Base-by-base conservation (phyloP, 441 rosid genomes). In the Melastoma candidum region DNA sequence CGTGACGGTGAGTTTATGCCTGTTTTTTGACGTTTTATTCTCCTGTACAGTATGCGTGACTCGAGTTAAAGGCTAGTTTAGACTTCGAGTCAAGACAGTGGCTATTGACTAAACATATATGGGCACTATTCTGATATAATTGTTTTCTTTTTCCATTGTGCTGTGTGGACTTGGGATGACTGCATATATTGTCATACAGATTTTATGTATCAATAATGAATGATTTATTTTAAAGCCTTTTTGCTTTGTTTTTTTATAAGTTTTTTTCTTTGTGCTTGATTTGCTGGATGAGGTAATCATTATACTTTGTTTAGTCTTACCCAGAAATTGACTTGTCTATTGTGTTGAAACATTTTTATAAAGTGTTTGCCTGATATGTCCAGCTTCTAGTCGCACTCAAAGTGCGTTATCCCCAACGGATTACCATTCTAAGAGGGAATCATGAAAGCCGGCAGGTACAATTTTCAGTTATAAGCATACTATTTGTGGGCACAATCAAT, bases 341-440 rank as follows among this genome's bases (percentile, higher is more conserved):
- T 5, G n/a, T 12, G 14, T 48, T 60, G 41, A 32, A 47, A n/a
- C 26, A 50, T n/a, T 60, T 47, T 46, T 55, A 47, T 58, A 70
- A 47, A 57, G 49, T 14, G 51, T 69, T 58, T 55, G 56, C 39
- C 41, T 56, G 26, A 59, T 67, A 58, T 44, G 14, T 77, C 32
- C 78, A 83, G 87, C 79, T 84, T 22, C 57, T 84, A 53, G 87
- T 84, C 66, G 80, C 84, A 54, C 68, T 84, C 65, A 81, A 84
- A 73, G 87, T 84, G 53, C 87, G 82, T 36, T 77, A 81, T 63
- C 82, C 77, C 10, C 86, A 76, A 68, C 75, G 92, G 64, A 79
- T 84, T 54, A 84, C 92, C 51, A 84, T 84, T 75, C 87, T 84
- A 55, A 79, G 90, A 74, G 90, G 90, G 56, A 80, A 83, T 55